Percentiles rank a stretch among this genome's conserved stretches.
These are phyloP conservation scores for Cercospora berteroae DNA, from an alignment of 2,329 filamentous ascomycete genomes.

Conservation along the genomic window DNA sequence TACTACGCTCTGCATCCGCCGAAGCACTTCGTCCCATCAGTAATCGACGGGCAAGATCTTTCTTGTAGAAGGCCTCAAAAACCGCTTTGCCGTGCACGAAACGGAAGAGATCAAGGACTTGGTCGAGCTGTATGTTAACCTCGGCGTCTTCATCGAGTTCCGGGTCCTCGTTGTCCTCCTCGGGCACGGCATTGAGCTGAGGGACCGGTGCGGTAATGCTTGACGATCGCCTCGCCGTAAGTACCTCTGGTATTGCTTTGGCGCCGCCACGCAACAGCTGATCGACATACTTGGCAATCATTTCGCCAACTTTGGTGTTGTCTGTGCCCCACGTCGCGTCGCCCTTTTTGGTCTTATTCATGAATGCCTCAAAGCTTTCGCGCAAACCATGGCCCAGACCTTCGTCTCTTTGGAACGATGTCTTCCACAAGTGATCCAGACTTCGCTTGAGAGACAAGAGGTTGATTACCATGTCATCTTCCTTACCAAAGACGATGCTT, in stretches of 20 bases:
- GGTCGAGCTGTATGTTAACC: constrained; percentile 86
- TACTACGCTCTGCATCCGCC: constrained; percentile 91
- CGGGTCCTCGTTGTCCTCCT: constrained; percentile 57
- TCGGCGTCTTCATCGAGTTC: constrained; percentile 87
- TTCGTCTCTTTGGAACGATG: constrained; percentile 75
- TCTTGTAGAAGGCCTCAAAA: constrained; percentile 99
- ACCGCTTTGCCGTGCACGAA: constrained; percentile 97
- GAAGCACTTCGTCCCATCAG: constrained; percentile 91
- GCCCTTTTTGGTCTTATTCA: constrained; percentile 79
- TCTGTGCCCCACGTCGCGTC: constrained; percentile 72
- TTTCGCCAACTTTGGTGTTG: constrained; percentile 92
- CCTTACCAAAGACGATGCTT: constrained; percentile 71
- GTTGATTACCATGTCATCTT: constrained; percentile 81
- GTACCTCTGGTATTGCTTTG: constrained; percentile 71
- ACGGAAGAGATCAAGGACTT: constrained; percentile 89
- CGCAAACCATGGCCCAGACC: constrained; percentile 73
- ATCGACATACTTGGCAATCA: constrained; percentile 98
- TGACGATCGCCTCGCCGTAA: constrained; percentile 53
- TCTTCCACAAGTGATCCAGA: constrained; percentile 72
- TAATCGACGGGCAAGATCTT: constrained; percentile 83
- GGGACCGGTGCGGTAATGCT: constrained; percentile 37
- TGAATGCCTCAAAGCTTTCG: constrained; percentile 83
- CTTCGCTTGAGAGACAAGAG: constrained; percentile 77
- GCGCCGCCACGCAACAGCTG: constrained; percentile 81
- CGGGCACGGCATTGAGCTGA: constrained; percentile 58